Conservation (phyloP, 352 stramenopile species). For the Hyaloperonospora arabidopsidis region DNA sequence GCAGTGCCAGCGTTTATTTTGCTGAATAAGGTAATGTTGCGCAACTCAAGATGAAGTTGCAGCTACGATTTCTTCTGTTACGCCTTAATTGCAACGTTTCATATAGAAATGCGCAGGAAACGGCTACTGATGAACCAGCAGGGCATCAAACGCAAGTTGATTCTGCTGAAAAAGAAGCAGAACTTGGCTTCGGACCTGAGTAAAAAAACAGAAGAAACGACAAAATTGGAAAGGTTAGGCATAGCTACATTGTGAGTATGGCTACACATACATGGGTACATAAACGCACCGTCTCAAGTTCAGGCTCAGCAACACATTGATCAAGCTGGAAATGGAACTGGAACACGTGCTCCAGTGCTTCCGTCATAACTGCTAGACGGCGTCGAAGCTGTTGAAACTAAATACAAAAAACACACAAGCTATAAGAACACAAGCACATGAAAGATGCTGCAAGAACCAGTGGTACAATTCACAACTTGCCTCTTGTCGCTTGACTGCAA, state of each 20-base stretch:
- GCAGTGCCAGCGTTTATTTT: no score
- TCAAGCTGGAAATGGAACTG: slow-evolving; percentile 41
- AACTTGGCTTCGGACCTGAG: no score
- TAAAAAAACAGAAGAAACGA: no score
- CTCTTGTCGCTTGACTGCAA: slow-evolving; percentile 13
- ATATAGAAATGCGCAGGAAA: no score
- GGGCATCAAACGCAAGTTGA: no score
- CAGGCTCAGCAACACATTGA: slow-evolving; percentile 32
- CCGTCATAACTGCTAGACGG: slow-evolving; percentile 28
- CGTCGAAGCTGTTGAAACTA: slow-evolving; percentile 32
- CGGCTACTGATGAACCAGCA: no score
- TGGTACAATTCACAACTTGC: neutral
- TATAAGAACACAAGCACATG: neutral
- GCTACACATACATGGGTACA: no score
- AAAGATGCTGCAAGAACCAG: neutral
- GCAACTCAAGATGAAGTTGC: no score
- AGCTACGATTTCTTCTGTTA: no score
- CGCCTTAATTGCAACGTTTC: no score
- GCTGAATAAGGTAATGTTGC: no score
- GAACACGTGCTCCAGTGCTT: slow-evolving; percentile 42
- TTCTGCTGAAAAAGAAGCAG: no score
- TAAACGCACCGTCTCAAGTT: slow-evolving; percentile 28
- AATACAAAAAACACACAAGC: neutral
- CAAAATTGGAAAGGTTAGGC: neutral
- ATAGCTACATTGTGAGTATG: neutral